Conservation (phyloP, 495 filamentous ascomycete species). For the Talaromyces thailandensis region DNA sequence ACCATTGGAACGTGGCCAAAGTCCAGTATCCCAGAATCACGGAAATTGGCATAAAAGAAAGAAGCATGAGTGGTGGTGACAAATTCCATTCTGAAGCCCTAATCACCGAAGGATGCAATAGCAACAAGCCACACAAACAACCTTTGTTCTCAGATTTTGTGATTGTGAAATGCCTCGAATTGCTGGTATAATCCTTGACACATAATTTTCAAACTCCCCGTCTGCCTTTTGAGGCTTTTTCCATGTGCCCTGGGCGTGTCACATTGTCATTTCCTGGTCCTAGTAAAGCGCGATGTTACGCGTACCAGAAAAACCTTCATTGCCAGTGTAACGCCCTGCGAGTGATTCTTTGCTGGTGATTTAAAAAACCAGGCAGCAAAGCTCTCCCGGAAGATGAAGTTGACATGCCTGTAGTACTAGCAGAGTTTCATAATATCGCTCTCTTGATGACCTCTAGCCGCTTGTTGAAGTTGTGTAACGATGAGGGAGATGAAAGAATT, state of each 20-base stretch:
- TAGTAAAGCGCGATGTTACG: not conserved
- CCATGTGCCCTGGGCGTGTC: not conserved
- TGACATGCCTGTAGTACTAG: not conserved
- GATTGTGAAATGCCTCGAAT: not conserved
- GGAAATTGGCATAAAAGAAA: not conserved
- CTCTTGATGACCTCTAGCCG: not conserved
- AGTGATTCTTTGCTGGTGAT: not conserved
- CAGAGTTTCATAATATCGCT: not conserved
- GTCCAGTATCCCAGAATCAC: not conserved
- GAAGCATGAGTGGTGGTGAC: not conserved
- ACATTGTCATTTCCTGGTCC: not conserved
- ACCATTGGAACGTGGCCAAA: not conserved
- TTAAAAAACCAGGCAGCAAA: not conserved
- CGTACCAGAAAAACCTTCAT: not conserved
- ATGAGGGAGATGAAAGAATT: not conserved
- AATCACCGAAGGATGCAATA: not conserved
- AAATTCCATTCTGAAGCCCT: not conserved
- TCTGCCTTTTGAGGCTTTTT: not conserved
- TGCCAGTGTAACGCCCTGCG: not conserved
- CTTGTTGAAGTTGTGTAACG: not conserved
- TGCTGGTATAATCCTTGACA: not conserved
- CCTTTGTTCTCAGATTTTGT: not conserved
- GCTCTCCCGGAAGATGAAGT: not conserved
- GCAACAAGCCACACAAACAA: not conserved
- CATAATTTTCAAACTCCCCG: not conserved